Evolutionary conservation across 1,284 basidiomycete genomes (phyloP).

Genomic region (Mycosarcoma mackinlayi): DNA sequence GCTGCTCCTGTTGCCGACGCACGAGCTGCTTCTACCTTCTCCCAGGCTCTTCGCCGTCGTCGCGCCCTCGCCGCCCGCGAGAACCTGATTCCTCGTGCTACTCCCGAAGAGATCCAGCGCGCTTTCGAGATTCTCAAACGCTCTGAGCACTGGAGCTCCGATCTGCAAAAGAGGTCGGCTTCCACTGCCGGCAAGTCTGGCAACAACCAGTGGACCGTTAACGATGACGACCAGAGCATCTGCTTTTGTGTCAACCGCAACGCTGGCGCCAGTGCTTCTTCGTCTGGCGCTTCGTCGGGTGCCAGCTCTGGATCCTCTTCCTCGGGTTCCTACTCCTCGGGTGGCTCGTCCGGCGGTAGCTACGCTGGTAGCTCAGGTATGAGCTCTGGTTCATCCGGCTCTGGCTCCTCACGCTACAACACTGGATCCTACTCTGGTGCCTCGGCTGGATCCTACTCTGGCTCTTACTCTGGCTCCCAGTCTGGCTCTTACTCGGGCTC

Average conservation of each 20-base stretch:
- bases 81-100: constrained; percentile 20
- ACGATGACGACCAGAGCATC: constrained; percentile 27
- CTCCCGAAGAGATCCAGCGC: constrained; percentile 20
- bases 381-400: too few species aligned
- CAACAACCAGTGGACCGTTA: constrained; percentile 26
- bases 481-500: too few species aligned
- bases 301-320: constrained; percentile 1
- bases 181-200: constrained; percentile 18
- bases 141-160: constrained; percentile 15
- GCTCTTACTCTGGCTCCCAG: too few species aligned
- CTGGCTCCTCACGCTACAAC: too few species aligned
- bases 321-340: neutral
- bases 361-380: too few species aligned
- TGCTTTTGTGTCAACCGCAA: constrained; percentile 37
- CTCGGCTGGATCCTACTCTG: too few species aligned
- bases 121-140: constrained; percentile 32
- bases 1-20: constrained; percentile 1
- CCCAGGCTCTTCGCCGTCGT: constrained; percentile 20
- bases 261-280: constrained; percentile 4
- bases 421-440: too few species aligned
- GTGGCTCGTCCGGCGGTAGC: too few species aligned
- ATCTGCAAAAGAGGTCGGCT: constrained; percentile 17
- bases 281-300: constrained; percentile 2
- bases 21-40: constrained; percentile 4
- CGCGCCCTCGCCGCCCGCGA: constrained; percentile 15